phyloP scores from a whole-genome alignment of 2,329 filamentous ascomycete species.

The Sarocladiaceae sp. region DNA sequence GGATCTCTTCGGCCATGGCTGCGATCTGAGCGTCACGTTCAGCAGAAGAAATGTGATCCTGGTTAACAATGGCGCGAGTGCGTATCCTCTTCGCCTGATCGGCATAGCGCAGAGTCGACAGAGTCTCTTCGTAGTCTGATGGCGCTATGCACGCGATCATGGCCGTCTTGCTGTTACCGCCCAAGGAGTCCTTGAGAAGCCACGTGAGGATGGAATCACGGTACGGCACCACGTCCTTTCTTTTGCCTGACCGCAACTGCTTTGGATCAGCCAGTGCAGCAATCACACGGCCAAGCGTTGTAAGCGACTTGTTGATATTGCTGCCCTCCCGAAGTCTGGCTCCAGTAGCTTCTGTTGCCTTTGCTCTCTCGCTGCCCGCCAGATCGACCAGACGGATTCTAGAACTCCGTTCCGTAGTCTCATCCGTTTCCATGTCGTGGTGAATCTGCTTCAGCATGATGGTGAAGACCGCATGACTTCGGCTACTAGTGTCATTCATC shows the following conservation, averaged over 20 bases:
- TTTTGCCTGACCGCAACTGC: slow-evolving; percentile 50
- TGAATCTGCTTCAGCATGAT: slow-evolving; percentile 98
- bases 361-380: slow-evolving; percentile 90
- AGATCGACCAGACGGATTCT: slow-evolving; percentile 93
- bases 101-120: slow-evolving; percentile 93
- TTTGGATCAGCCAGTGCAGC: slow-evolving; percentile 78
- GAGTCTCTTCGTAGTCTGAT: slow-evolving; percentile 93
- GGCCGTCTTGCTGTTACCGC: slow-evolving; percentile 95
- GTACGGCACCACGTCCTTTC: slow-evolving; percentile 74
- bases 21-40: slow-evolving; percentile 92
- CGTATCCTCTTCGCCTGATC: slow-evolving; percentile 98
- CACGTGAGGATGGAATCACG: slow-evolving; percentile 80
- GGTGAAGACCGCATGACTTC: slow-evolving; percentile 96
- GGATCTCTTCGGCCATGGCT: slow-evolving; percentile 94
- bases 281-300: slow-evolving; percentile 92
- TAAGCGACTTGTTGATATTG: slow-evolving; percentile 98
- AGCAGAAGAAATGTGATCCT: slow-evolving; percentile 87
- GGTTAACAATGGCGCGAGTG: slow-evolving; percentile 90
- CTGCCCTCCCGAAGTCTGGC: slow-evolving; percentile 87
- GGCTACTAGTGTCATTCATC: slow-evolving; percentile 98
- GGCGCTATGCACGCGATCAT: slow-evolving; percentile 99
- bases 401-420: slow-evolving; percentile 91
- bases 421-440: slow-evolving; percentile 94
- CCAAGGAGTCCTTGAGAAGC: slow-evolving; percentile 92
- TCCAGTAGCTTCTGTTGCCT: slow-evolving; percentile 91